Conservation (phyloP, 371 early-diverging fungal genomes). For the Mucor sp. region DNA sequence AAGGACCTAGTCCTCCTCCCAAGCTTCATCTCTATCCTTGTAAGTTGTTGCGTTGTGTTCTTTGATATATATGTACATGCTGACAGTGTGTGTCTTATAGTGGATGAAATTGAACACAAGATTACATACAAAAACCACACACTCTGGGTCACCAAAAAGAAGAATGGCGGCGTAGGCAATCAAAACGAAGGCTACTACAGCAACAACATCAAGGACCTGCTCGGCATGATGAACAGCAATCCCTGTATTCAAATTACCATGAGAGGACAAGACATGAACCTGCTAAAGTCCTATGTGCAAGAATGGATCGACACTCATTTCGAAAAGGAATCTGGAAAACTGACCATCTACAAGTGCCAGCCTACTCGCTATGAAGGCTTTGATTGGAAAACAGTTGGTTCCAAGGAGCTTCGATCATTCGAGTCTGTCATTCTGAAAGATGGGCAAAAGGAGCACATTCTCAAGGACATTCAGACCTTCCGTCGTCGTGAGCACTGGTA, state of each 20-base stretch:
- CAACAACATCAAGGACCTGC: conserved; percentile 18
- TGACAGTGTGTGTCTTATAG: background rate
- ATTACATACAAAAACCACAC: conserved; percentile 34
- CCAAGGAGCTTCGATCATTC: conserved; percentile 36
- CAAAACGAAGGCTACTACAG: conserved; percentile 2
- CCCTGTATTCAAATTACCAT: conserved; percentile 31
- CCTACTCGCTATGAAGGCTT: conserved; percentile 24
- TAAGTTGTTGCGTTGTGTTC: conserved; percentile 5
- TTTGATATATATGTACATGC: no score
- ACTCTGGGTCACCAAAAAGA: conserved; percentile 30
- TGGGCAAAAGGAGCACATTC: conserved; percentile 38
- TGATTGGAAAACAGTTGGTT: conserved; percentile 24
- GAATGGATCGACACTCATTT: conserved; percentile 41
- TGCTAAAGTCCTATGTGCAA: conserved; percentile 30
- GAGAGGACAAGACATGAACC: conserved; percentile 21
- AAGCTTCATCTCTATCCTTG: conserved; percentile 33
- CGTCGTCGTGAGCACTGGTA: conserved; percentile 71
- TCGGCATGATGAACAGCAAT: conserved; percentile 22
- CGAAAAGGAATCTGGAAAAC: conserved; percentile 31
- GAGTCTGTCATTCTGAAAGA: conserved; percentile 41
- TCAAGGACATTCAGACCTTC: conserved; percentile 41
- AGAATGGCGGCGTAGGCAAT: conserved; percentile 11
- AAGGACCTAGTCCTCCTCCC: conserved; percentile 18
- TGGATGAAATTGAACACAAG: conserved; percentile 14
- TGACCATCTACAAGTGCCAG: conserved; percentile 34